Evolutionary conservation across 768 basidiomycete genomes (phyloP).

Genomic region (Tylopilus vinaceipallidus): DNA sequence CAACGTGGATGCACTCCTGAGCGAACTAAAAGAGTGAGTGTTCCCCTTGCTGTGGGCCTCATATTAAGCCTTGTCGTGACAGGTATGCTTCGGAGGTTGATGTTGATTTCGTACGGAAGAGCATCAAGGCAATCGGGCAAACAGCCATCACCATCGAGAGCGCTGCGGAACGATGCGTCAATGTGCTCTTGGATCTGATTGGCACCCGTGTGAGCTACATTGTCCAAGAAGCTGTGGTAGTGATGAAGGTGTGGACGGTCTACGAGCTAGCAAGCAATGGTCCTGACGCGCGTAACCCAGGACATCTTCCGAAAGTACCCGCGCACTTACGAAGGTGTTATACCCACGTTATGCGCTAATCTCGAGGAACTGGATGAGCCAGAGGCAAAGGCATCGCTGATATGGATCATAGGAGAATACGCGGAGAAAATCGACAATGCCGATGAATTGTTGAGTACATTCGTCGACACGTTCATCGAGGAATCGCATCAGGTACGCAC

Average conservation of each 20-base stretch:
- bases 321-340: slow-evolving; percentile 93
- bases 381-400: slow-evolving; percentile 95
- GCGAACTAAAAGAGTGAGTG: slow-evolving; percentile 91
- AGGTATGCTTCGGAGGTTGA: slow-evolving; percentile 98
- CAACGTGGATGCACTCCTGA: slow-evolving; percentile 92
- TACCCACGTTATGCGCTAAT: slow-evolving; percentile 91
- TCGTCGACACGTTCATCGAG: slow-evolving; percentile 91
- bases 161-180: slow-evolving; percentile 92
- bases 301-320: slow-evolving; percentile 99
- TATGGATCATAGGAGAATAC: slow-evolving; percentile 99
- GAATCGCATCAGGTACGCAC: slow-evolving; percentile 80
- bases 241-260: slow-evolving; percentile 79
- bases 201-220: slow-evolving; percentile 94
- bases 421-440: slow-evolving; percentile 98
- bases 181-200: slow-evolving; percentile 90
- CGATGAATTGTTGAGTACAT: slow-evolving; percentile 84
- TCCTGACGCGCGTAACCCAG: slow-evolving; percentile 38
- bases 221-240: slow-evolving; percentile 96
- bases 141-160: slow-evolving; percentile 93
- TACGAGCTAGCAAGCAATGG: no score
- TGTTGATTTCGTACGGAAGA: slow-evolving; percentile 95
- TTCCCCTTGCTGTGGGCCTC: not conserved
- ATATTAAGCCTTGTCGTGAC: slow-evolving; percentile 3
- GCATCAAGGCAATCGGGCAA: slow-evolving; percentile 94
- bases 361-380: slow-evolving; percentile 97